Base-by-base conservation (phyloP, 257 asterid species). In the Petunia secreta region DNA sequence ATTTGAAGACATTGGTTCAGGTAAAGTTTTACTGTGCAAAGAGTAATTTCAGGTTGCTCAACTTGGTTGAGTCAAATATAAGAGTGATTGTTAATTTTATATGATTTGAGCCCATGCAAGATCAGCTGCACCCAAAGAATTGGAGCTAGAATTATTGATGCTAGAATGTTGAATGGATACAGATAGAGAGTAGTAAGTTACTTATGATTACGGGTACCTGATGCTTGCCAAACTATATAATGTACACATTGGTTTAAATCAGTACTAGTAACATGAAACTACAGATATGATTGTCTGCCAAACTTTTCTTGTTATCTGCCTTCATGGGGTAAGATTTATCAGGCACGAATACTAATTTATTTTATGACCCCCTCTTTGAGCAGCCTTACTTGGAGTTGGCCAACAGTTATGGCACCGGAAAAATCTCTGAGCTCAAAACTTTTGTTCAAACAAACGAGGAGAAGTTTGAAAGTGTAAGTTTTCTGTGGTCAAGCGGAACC, bases 361-460 rank as follows among this genome's bases (percentile, higher is more conserved):
- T 52, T 40, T 55, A 77, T 44, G 40, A 64, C 34, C 9, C 53
- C 55, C 34, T 74, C 77, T 50, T 75, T 63, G 82, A 46, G 83
- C 93, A 94, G 98, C 88, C 96, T 5, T 94, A 94, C 87, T 82
- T 90, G 82, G 98, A 94, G 78, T 84, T 94, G 93, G 97, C 91
- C 36, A 89, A 58, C 82, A 83, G 89, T 78, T 94, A 93, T 82
- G 85, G 87, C 77, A 87, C 87, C 60, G 98, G 98, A 60, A 94
- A 88, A 74, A 91, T 93, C 66, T 84, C 92, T 34, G 98, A 93
- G 87, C 92, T 94, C 68, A 91, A 93, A 75, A 58, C 83, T 1
- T 88, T 83, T 79, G 94, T 90, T 79, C 92, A 81, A 78, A 34
- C 91, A 59, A 88, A 94, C 93, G 87, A 43, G 83, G 97, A 86